Evolutionary conservation across 805 yeast genomes (phyloP), one percentile per base, ranked within the genome.

Genomic region (Ascoidea tarda): DNA sequence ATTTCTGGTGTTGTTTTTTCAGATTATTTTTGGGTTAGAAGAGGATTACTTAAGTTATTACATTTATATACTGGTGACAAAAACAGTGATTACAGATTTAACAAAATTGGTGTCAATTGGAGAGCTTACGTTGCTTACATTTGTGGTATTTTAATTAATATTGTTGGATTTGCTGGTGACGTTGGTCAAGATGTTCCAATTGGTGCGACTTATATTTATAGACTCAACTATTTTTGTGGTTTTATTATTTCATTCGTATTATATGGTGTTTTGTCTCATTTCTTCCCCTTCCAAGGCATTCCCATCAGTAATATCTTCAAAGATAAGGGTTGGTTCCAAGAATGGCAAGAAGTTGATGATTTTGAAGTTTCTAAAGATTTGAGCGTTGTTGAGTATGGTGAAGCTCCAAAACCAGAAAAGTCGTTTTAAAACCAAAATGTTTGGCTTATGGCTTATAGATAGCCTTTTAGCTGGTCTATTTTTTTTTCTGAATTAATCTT

Each of bases 151-250:
- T 70, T 80, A 44, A 93, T 95, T 49, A 88, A 87, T 61, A 82
- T 88, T 62, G 84, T 84, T 21, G 96, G 96, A 1, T 88, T 88
- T 60, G 91, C 83, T 5, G 88, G 95, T 57, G 88, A 89, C 6
- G 80, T 86, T 31, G 86, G 82, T 46, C 76, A 81, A n/a, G 53
- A 49, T 6, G 95, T 87, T 14, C 95, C 96, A 33, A 69, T 70
- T 49, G 95, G 91, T 38, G 96, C 96, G 8, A 77, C 79, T 54
- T 72, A 78, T 53, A 78, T 88, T 49, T 88, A 85, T 70, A 70
- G 82, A 55, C 69, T 88, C 59, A 84, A 83, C 65, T 88, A 82
- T 71, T 81, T 88, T 58, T 75, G 83, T 54, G 96, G 96, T 1
- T 87, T 83, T 66, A 60, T 79, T 45, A 64, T 77, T 1, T 71